Percentiles rank a stretch among this genome's conserved stretches.
Conservation (phyloP, 2,329 filamentous ascomycete species). For the Aspergillus sp. region DNA sequence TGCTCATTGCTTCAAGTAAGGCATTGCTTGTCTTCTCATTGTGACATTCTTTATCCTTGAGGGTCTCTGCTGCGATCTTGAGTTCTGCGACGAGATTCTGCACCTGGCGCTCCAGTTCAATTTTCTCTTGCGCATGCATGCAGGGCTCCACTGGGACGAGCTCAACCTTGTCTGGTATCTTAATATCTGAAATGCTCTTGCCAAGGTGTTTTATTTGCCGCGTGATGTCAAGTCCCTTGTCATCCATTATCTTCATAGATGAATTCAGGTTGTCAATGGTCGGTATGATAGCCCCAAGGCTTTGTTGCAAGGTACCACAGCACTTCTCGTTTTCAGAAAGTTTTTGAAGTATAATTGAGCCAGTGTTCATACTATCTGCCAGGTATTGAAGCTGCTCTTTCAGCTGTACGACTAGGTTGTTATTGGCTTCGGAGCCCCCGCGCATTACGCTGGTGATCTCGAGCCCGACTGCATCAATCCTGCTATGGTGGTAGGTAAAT, state of each 20-base stretch:
- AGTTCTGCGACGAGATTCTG: conserved; percentile 21
- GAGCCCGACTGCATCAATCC: conserved; percentile 21
- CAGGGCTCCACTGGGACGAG: conserved; percentile 24
- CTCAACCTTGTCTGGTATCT: conserved; percentile 18
- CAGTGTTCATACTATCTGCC: conserved; percentile 15
- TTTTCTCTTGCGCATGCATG: conserved; percentile 21
- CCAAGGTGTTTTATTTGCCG: conserved; percentile 27
- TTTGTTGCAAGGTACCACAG: conserved; percentile 19
- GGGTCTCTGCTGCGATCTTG: conserved; percentile 11
- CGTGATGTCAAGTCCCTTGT: conserved; percentile 26
- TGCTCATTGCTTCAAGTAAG: conserved; percentile 19
- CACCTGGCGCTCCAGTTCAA: conserved; percentile 25
- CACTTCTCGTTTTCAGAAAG: conserved; percentile 20
- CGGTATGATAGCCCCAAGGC: conserved; percentile 19
- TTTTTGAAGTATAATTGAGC: conserved; percentile 20
- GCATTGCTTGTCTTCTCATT: conserved; percentile 17
- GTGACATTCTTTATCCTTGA: conserved; percentile 21
- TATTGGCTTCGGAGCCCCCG: conserved; percentile 15
- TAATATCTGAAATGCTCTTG: conserved; percentile 19
- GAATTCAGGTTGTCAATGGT: conserved; percentile 17
- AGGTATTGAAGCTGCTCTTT: conserved; percentile 24
- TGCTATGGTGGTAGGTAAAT: conserved; percentile 10
- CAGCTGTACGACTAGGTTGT: conserved; percentile 11
- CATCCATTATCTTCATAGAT: conserved; percentile 22
- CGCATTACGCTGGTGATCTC: conserved; percentile 18